Base-by-base conservation (phyloP, 352 stramenopile species). In the Phytophthora pinifolia region DNA sequence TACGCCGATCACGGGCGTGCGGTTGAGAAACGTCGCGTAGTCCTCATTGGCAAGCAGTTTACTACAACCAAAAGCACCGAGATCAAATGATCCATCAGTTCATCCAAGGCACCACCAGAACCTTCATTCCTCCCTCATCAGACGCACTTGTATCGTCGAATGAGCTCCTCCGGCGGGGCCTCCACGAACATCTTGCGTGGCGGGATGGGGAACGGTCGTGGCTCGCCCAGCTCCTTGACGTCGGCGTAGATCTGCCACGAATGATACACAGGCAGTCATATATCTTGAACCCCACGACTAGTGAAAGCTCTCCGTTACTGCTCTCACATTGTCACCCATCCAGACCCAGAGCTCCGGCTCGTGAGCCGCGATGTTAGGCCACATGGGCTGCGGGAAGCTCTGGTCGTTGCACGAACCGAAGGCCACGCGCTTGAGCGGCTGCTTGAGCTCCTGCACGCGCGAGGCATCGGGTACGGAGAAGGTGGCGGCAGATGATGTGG, bases 351-450 rank as follows among this genome's bases (percentile, higher is more conserved):
- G 64, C 25, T 95, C 76, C 1, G 82, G 79, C 9, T 86, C 43
- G 36, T 89, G 69, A 3, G 58, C 59, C 9, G 64, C 61, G 43
- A 95, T 93, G 20, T 64, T 68, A 8, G 54, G 29, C 85, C 85
- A 95, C 54, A 95, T 67, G 25, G 83, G 82, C 63, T 95, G 83
- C 30, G 72, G 66, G 44, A 92, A 86, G 67, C 80, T 86, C 67
- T 95, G 85, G 45, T 95, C 82, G 43, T 92, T 95, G 78, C 85
- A 95, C 10, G 85, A 95, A 34, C 83, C 85, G 62, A 95, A 95
- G 25, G 72, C 81, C 38, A 94, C 65, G 46, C 66, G 75, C 22
- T 67, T 35, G 20, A 89, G 72, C 32, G 79, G 71, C 34, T 61
- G 29, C 38, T 66, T 58, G 52, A 89, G 69, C 59, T 84, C 71